phyloP scores from a whole-genome alignment of 1,139 yeast species.

The Pichia sp. region DNA sequence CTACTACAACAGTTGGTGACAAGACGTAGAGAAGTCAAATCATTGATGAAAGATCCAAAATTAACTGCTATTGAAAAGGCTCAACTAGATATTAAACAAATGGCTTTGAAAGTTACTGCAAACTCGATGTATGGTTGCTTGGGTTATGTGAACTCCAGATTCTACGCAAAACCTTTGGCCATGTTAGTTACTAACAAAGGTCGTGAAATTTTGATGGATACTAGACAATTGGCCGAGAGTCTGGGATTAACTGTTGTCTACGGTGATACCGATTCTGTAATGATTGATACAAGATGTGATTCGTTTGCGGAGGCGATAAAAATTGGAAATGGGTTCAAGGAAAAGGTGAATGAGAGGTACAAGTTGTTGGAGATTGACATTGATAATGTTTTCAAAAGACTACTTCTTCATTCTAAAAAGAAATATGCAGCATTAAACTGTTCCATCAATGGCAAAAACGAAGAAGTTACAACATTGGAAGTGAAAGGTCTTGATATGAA shows the following conservation, averaged over 20 bases:
- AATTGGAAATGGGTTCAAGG: slow-evolving; percentile 82
- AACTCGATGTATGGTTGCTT: slow-evolving; percentile 99
- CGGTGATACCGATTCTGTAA: slow-evolving; percentile 99
- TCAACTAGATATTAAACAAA: slow-evolving; percentile 93
- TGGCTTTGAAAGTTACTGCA: slow-evolving; percentile 93
- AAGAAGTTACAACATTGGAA: slow-evolving; percentile 58
- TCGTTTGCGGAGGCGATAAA: slow-evolving; percentile 67
- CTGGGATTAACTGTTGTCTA: slow-evolving; percentile 81
- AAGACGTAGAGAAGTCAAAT: slow-evolving; percentile 91
- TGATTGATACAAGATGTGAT: slow-evolving; percentile 88
- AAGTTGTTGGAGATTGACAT: slow-evolving; percentile 86
- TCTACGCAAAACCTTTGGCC: slow-evolving; percentile 94
- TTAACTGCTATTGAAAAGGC: slow-evolving; percentile 58
- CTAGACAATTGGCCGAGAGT: slow-evolving; percentile 87
- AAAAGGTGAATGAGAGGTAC: slow-evolving; percentile 83
- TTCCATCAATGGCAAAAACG: slow-evolving; percentile 41
- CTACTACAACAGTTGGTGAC: slow-evolving; percentile 78
- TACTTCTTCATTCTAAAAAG: slow-evolving; percentile 91
- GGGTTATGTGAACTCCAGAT: slow-evolving; percentile 87
- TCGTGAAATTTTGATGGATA: slow-evolving; percentile 89
- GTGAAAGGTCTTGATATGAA: slow-evolving; percentile 96
- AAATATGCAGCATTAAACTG: slow-evolving; percentile 87
- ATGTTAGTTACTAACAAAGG: slow-evolving; percentile 95
- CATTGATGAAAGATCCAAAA: slow-evolving; percentile 70
- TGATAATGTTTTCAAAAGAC: slow-evolving; percentile 84